Conservation (phyloP, 768 basidiomycete species). For the Dictyophora rubrovolvata region DNA sequence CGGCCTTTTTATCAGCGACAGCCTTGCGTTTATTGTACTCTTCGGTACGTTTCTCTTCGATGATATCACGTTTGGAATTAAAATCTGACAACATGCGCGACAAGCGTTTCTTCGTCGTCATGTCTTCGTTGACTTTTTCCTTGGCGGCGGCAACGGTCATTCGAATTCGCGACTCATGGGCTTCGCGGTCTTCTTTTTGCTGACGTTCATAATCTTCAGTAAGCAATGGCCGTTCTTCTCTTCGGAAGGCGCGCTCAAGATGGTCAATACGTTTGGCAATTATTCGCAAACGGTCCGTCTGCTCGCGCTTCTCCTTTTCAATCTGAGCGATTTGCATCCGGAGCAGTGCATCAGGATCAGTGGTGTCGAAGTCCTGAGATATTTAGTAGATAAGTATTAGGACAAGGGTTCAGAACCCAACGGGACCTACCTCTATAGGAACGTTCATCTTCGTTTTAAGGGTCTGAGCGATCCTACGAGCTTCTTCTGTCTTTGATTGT, state of each 20-base stretch:
- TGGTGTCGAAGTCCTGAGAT: conserved; percentile 63
- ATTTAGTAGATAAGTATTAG: neutral
- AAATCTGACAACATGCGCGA: conserved; percentile 67
- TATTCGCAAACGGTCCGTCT: conserved; percentile 71
- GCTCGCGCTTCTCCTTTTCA: conserved; percentile 91
- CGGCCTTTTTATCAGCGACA: conserved; percentile 56
- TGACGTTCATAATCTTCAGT: conserved; percentile 80
- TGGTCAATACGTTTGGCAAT: conserved; percentile 89
- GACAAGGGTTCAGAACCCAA: neutral
- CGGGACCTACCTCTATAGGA: conserved; percentile 55
- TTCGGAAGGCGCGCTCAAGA: conserved; percentile 87
- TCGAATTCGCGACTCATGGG: conserved; percentile 53
- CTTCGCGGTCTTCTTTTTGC: conserved; percentile 63
- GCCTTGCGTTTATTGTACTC: conserved; percentile 55
- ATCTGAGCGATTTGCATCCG: conserved; percentile 87
- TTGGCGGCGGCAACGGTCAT: conserved; percentile 46
- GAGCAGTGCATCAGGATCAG: conserved; percentile 81
- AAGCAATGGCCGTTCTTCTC: conserved; percentile 83
- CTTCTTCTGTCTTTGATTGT: conserved; percentile 67
- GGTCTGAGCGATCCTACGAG: conserved; percentile 77
- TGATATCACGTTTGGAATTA: conserved; percentile 34
- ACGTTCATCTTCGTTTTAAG: conserved; percentile 64
- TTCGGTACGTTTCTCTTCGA: conserved; percentile 48
- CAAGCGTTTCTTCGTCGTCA: conserved; percentile 69
- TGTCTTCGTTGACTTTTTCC: conserved; percentile 49